A percentile compares a stretch with the other conserved stretches of the same genome.
phyloP scores from a whole-genome alignment of 345 rosid species.

The Rhizophora mangle region DNA sequence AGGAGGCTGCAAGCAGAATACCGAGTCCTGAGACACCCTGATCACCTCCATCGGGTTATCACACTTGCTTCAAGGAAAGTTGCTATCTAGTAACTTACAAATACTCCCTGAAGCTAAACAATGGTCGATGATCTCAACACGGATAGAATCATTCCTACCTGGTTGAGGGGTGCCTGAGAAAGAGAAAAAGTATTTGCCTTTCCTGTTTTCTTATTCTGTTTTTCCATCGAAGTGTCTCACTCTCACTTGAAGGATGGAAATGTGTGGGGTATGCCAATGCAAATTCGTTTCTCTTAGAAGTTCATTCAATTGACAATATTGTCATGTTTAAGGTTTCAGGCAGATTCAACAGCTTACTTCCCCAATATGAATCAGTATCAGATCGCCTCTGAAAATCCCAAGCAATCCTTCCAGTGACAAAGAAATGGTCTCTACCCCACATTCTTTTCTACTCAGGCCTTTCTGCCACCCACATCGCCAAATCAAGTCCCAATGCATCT shows the following conservation, averaged over 20 bases:
- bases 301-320: constrained; percentile 17
- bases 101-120: constrained; percentile 3
- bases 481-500: no score
- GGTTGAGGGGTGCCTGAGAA: constrained; percentile 16
- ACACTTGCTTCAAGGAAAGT: not conserved
- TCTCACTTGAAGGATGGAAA: constrained; percentile 17
- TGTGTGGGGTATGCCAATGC: constrained; percentile 24
- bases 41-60: constrained; percentile 18
- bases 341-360: constrained; percentile 17
- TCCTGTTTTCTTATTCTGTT: not conserved
- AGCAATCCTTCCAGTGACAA: constrained; percentile 18
- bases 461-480: no score
- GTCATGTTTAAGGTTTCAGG: constrained; percentile 25
- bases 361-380: constrained; percentile 11
- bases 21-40: constrained; percentile 11
- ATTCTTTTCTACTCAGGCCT: not conserved
- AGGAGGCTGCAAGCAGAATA: constrained; percentile 23
- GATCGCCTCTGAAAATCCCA: constrained; percentile 14
- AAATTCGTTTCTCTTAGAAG: constrained; percentile 17
- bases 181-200: constrained; percentile 8
- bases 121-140: constrained; percentile 14
- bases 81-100: constrained; percentile 18
- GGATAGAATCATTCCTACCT: constrained; percentile 2
- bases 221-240: constrained; percentile 17
- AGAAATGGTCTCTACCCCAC: constrained; percentile 26